Base-by-base conservation (phyloP, 75 land plant species). In the Pinus taeda region DNA sequence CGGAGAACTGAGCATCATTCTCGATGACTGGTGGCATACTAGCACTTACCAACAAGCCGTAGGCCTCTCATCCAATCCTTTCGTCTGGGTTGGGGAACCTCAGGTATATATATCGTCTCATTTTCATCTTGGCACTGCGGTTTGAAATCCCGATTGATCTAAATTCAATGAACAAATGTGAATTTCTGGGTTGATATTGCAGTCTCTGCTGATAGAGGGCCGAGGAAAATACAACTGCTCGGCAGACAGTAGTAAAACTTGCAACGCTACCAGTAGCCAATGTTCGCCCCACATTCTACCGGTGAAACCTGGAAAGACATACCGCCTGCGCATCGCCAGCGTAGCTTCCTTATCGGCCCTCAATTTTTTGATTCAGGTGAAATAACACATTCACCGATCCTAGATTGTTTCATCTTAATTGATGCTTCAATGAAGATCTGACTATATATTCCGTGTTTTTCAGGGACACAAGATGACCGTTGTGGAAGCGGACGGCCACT, bases 401-500 rank as follows among this genome's bases (percentile, higher is more conserved):
- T 33, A 1, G 1, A 33, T 33, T 33, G 2, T 33, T 33, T 33
- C 33, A 33, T 1, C 2, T 33, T 33, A 33, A 33, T 33, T 33
- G 1, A 33, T 1, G 1, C 33, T 33, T 33, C 0, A 33, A 33
- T 0, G 77, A 88, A 0, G 86, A 33, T 33, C 33, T 33, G 1
- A 33, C 33, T 33, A 33, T 33, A 0, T 33, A 1, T 33, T 33
- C 33, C 33, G 2, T 33, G 33, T 33, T 33, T 33, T 33, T 2
- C 82, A 95, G 98, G 76, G 81, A 62, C 96, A 95, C 87, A 90
- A 86, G 77, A 83, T 95, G 91, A 80, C 79, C 7, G 85, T 95
- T 67, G 96, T 93, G 55, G 95, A 95, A 81, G 96, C 96, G 0
- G 96, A 95, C 76, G 94, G 96, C 4, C 88, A 93, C 82, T 91